Base-by-base conservation (phyloP, 2,329 filamentous ascomycete species). In the Myriosclerotinia scirpicola region DNA sequence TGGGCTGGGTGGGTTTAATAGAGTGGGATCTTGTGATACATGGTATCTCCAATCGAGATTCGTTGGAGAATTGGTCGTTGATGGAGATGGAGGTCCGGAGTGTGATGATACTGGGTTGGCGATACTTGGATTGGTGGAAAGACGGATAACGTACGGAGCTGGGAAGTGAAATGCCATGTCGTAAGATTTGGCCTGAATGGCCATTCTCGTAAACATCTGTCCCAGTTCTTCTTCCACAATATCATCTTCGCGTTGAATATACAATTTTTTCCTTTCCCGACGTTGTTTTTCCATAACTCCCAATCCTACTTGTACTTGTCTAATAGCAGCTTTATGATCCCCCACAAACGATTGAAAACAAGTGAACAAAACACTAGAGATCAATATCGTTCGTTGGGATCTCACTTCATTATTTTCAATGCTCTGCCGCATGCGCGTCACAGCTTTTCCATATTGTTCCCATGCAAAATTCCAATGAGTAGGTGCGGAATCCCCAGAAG, bases 161-260 rank as follows among this genome's bases (percentile, higher is more conserved):
- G 86, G 86, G 67, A 88, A 88, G 74, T 89, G 86, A 72, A 88
- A 89, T 42, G 86, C 86, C 85, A 88, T 85, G 71, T 88, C 86
- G 73, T 89, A 89, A 0, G 85, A 87, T 73, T 88, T 89, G 54
- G 86, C 86, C 74, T 88, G 86, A 54, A 88, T 86, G 2, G 85
- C 85, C 2, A 88, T 79, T 5, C 86, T 82, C 1, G 84, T 87
- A 71, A 88, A 88, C 79, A 88, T 87, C 60, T 85, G 84, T 7
- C 85, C 80, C 36, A 89, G 79, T 72, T 88, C 86, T 85, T 75
- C 81, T 54, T 76, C 74, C 12, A 75, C 71, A 0, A 67, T 55
- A 54, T 74, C 73, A 6, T 73, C 69, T 36, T 67, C 65, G 14
- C 68, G 67, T 20, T 60, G 59, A 26, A 72, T 67, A 3, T 72